phyloP scores from a whole-genome alignment of 208 protist genomes.

The Wallacemonas sp. region DNA sequence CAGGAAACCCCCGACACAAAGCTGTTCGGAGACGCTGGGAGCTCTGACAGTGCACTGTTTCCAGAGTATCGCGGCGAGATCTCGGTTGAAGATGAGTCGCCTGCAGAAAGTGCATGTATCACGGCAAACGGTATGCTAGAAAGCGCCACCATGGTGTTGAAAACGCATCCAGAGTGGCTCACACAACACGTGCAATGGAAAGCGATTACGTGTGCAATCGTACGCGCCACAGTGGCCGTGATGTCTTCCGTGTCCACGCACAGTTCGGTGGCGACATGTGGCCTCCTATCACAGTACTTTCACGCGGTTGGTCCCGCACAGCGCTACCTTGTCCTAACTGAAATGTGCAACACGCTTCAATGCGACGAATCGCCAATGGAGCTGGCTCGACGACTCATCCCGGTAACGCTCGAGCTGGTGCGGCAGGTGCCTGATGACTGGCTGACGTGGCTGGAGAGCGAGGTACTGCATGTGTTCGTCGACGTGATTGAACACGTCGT shows the following conservation, averaged over 20 bases:
- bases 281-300: constrained; percentile 16
- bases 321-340: neutral
- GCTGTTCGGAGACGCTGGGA: neutral
- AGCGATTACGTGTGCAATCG: neutral
- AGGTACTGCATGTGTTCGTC: constrained; percentile 35
- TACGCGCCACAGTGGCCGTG: neutral
- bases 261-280: no score
- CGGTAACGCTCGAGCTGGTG: constrained; percentile 21
- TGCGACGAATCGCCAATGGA: neutral
- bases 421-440: constrained; percentile 33
- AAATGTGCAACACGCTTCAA: neutral
- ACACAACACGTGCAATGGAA: constrained; percentile 4
- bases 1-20: neutral
- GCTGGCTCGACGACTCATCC: constrained; percentile 11
- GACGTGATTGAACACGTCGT: constrained; percentile 32
- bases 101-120: no score
- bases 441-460: constrained; percentile 36
- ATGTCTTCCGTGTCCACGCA: no score
- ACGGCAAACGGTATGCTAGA: neutral
- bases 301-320: neutral
- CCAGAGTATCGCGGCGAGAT: constrained; percentile 2
- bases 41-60: constrained; percentile 9
- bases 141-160: neutral
- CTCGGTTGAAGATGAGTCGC: no score
- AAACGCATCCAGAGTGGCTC: constrained; percentile 4